Conservation (phyloP, 495 filamentous ascomycete genomes). For the Talaromyces thailandensis region DNA sequence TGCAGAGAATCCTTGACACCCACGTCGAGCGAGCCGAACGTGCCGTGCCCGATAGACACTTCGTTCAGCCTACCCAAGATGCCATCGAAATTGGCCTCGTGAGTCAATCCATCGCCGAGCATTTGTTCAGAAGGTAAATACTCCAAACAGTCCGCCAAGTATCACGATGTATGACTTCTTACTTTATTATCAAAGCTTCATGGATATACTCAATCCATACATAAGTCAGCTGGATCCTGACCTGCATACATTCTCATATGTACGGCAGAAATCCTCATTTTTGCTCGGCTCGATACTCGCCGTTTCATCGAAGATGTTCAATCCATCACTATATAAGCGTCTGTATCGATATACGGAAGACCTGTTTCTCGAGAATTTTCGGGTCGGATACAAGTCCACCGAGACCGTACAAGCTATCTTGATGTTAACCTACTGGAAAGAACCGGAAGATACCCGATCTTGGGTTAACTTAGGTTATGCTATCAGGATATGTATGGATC, state of each 20-base stretch:
- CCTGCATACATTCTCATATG: constrained; percentile 15
- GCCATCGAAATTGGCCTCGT: constrained; percentile 8
- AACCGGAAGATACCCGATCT: constrained; percentile 15
- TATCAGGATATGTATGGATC: constrained; percentile 16
- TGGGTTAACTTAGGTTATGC: constrained; percentile 16
- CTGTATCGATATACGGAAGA: constrained; percentile 13
- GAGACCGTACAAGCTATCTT: constrained; percentile 14
- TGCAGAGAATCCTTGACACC: not conserved
- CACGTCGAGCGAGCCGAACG: not conserved
- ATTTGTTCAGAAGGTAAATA: not conserved
- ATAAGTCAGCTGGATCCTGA: constrained; percentile 16
- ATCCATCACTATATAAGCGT: constrained; percentile 11
- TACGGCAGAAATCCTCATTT: constrained; percentile 15
- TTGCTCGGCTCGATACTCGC: constrained; percentile 12
- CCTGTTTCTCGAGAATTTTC: constrained; percentile 11
- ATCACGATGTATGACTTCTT: not conserved
- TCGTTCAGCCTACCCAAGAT: not conserved
- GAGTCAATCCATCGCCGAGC: constrained; percentile 10
- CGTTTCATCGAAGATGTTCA: constrained; percentile 15
- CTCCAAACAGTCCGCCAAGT: not conserved
- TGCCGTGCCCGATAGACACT: not conserved
- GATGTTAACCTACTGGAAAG: constrained; percentile 19
- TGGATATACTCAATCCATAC: constrained; percentile 15
- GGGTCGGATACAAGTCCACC: constrained; percentile 11
- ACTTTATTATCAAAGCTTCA: constrained; percentile 12